These are phyloP conservation scores for Cryptococcus sp. DNA, from an alignment of 1,284 basidiomycete genomes.

Conservation along the genomic window DNA sequence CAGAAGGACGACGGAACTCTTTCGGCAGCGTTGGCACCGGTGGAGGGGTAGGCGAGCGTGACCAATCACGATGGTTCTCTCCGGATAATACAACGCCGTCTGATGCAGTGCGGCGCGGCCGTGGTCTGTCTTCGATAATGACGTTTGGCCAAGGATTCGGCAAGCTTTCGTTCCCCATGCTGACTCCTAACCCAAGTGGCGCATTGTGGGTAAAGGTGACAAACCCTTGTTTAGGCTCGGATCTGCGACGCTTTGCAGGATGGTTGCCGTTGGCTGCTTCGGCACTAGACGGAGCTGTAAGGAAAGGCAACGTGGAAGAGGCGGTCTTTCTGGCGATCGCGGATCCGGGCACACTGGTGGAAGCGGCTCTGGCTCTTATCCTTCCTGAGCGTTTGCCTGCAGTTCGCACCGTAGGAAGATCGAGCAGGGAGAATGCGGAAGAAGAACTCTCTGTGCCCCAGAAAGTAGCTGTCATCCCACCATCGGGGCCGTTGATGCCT, in stretches of 20 bases:
- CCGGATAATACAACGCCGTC: conserved; percentile 17
- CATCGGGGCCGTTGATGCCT: conserved; percentile 6
- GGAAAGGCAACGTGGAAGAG: conserved; percentile 2
- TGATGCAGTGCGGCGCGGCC: conserved; percentile 29
- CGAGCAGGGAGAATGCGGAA: background rate
- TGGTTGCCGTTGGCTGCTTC: background rate
- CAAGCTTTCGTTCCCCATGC: conserved; percentile 9
- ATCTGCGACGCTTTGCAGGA: conserved; percentile 41
- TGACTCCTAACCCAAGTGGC: conserved; percentile 30
- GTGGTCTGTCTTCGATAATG: conserved; percentile 8
- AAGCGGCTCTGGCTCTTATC: conserved; percentile 4
- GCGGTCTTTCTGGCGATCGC: conserved; percentile 6
- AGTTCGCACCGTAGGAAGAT: conserved; percentile 1
- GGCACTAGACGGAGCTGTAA: background rate
- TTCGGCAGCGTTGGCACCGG: conserved; percentile 24
- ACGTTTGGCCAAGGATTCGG: background rate
- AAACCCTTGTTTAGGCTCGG: conserved; percentile 31
- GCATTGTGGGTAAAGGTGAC: background rate
- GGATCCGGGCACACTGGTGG: conserved; percentile 6
- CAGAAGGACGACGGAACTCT: conserved; percentile 13
- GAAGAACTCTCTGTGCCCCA: conserved; percentile 5
- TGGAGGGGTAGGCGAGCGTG: conserved; percentile 36
- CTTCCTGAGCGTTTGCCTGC: background rate
- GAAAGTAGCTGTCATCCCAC: background rate
- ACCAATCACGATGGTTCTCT: conserved; percentile 11